A percentile compares a stretch with the other conserved stretches of the same genome.
Evolutionary conservation across 164 flowering plant genomes (phyloP).

Genomic region (Berberis thunbergii): DNA sequence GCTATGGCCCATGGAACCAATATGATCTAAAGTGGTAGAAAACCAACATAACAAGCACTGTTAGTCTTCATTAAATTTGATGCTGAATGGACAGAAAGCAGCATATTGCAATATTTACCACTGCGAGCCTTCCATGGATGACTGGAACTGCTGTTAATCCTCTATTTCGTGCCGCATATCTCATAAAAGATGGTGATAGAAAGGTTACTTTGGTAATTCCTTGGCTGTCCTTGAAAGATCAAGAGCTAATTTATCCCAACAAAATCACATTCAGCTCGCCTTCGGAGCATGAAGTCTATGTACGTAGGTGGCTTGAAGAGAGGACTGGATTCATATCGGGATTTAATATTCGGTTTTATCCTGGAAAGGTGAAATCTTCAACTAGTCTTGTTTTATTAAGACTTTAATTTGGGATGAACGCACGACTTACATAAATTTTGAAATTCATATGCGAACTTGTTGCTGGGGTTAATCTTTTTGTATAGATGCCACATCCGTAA

Average conservation of each 20-base stretch:
- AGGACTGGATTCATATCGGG: constrained; percentile 45
- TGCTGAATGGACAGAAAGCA: constrained; percentile 48
- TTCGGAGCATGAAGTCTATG: constrained; percentile 63
- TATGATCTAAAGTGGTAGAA: too few species aligned
- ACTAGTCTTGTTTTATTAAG: background rate
- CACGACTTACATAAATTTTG: too few species aligned
- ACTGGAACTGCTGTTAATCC: constrained; percentile 99
- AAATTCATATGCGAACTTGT: too few species aligned
- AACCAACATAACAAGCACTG: background rate
- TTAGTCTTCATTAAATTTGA: constrained; percentile 8
- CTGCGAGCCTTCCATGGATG: constrained; percentile 99
- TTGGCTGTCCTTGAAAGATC: constrained; percentile 78
- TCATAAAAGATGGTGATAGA: constrained; percentile 54
- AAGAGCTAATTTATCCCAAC: constrained; percentile 61
- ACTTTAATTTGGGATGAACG: background rate
- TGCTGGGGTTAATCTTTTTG: too few species aligned
- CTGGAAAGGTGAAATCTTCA: constrained; percentile 61
- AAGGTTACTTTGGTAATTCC: constrained; percentile 85
- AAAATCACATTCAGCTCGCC: constrained; percentile 55
- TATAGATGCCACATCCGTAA: too few species aligned
- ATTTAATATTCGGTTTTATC: constrained; percentile 66
- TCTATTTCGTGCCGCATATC: constrained; percentile 92
- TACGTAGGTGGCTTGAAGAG: constrained; percentile 79
- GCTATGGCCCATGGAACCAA: too few species aligned
- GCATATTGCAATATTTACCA: constrained; percentile 84